Evolutionary conservation across 2,329 filamentous ascomycete genomes (phyloP).

Genomic region (Xylaria sp.): DNA sequence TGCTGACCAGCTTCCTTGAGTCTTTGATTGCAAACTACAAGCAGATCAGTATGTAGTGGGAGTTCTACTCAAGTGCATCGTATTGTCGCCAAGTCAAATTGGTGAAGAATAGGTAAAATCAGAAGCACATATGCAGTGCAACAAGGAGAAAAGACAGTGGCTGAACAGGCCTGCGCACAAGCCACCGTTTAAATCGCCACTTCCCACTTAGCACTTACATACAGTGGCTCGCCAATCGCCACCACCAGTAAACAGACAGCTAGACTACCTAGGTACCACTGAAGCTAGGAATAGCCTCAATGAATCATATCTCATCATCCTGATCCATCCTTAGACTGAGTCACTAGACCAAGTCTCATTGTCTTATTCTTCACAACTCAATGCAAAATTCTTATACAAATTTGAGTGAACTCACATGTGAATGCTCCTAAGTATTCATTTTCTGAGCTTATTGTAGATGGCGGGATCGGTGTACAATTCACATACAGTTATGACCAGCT

Average conservation of each 20-base stretch:
- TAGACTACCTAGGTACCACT: neutral
- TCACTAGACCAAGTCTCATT: constrained; percentile 7
- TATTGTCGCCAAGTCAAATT: neutral
- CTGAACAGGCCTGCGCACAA: neutral
- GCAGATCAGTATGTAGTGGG: too few relatives aligned
- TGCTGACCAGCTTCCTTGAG: neutral
- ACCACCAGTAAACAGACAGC: neutral
- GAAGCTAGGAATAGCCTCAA: constrained; percentile 34
- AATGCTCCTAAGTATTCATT: neutral
- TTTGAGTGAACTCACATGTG: neutral
- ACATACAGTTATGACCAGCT: neutral
- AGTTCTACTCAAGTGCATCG: neutral
- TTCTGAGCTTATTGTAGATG: neutral
- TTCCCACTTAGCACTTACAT: neutral
- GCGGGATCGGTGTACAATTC: neutral
- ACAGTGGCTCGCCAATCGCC: neutral
- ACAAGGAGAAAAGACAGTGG: neutral
- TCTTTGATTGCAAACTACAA: too few relatives aligned
- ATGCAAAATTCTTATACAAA: constrained; percentile 5
- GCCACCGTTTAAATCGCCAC: constrained; percentile 10
- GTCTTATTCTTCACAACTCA: neutral
- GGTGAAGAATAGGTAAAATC: neutral
- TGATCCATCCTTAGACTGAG: constrained; percentile 26
- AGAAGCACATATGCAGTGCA: neutral
- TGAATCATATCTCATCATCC: constrained; percentile 40